Evolutionary conservation across 371 early-diverging fungal species (phyloP).

Genomic region (Haplosporangium sp.): DNA sequence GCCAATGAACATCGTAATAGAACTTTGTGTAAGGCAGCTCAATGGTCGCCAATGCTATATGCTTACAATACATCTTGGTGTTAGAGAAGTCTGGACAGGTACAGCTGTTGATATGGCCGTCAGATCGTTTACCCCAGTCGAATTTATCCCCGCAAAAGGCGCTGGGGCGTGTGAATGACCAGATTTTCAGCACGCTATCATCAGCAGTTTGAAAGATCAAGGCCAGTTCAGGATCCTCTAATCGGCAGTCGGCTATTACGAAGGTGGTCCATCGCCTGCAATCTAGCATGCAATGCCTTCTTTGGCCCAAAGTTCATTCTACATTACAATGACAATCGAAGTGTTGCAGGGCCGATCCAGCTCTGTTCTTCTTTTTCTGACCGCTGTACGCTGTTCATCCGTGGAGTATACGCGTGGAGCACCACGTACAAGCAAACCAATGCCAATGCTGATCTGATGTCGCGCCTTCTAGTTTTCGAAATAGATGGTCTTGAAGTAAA

Average conservation of each 20-base stretch:
- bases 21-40: conserved; percentile 1
- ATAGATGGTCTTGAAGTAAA: conserved; percentile 2
- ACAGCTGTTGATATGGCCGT: background rate
- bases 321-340: conserved; percentile 10
- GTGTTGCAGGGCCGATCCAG: background rate
- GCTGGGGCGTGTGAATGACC: conserved; percentile 1
- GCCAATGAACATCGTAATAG: background rate
- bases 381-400: background rate
- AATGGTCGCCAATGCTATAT: conserved; percentile 2
- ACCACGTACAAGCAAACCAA: background rate
- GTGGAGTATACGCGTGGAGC: background rate
- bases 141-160: background rate
- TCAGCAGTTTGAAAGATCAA: background rate
- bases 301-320: conserved; percentile 10
- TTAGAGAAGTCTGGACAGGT: background rate
- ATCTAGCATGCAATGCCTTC: background rate
- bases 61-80: conserved; percentile 9
- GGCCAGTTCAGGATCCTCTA: background rate
- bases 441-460: conserved; percentile 13
- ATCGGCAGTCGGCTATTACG: background rate
- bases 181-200: background rate
- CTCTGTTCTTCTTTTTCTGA: background rate
- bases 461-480: conserved; percentile 13
- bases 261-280: conserved; percentile 2
- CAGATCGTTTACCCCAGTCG: background rate